Base-by-base conservation (phyloP, 2,329 filamentous ascomycete genomes). In the Trichoderma polysporum region DNA sequence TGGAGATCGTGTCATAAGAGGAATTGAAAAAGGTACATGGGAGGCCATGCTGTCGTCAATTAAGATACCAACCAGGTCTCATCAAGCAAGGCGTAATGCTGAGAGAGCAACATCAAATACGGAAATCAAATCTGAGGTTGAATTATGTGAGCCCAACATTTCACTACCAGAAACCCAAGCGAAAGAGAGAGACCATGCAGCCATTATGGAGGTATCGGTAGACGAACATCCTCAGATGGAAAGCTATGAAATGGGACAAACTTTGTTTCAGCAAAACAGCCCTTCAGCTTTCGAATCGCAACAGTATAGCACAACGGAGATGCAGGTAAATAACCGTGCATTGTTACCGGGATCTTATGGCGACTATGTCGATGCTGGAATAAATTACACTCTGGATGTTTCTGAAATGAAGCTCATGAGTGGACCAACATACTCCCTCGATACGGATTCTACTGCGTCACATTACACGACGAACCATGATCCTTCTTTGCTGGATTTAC, bases 1-100 rank as follows among this genome's bases (percentile, higher is more conserved):
- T 3, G 15, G n/a, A 5, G 65, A 68, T 10, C 9, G 45, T 31
- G 5, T 66, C 15, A 33, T 69, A 15, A 27, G 37, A 27, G 68
- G 69, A 10, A 69, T 72, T 52, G 71, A 72, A 52, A 71, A 67
- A 27, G 65, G 63, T 2, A 29, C 70, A 12, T 78, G 65, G 76
- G 49, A 71, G 35, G 69, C 75, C 8, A 63, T 78, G 33, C 35
- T 76, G 39, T 50, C 67, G 8, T 66, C 68, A 25, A 31, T 54
- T 10, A 69, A 71, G 31, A 19, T 65, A 1, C 70, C 73, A n/a
- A 13, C 59, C 1, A 22, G 66, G 2, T 2, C 31, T 56, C 12
- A 19, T 33, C 56, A 27, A 15, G 5, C 13, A 53, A 37, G 19
- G 9, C 25, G 25, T 12, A 52, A 49, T 31, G 15, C 35, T 13